Evolutionary conservation across 2,329 filamentous ascomycete species (phyloP).

Genomic region (Aspergillus texensis): DNA sequence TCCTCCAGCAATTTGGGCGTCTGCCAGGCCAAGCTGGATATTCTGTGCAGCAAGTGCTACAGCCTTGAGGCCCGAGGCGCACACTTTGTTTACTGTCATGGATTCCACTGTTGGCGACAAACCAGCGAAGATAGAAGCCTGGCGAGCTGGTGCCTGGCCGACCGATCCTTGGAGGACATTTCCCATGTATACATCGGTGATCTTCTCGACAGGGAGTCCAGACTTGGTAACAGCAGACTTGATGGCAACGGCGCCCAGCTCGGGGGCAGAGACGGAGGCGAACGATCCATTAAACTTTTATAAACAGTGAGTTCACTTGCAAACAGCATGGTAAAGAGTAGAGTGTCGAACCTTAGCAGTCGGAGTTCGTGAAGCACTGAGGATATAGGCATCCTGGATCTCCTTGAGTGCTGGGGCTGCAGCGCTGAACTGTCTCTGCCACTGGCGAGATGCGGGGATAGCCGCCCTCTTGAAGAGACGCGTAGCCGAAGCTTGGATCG

Average conservation of each 20-base stretch:
- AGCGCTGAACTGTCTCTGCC: conserved; percentile 56
- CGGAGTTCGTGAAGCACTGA: conserved; percentile 86
- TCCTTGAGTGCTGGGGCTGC: conserved; percentile 59
- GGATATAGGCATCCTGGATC: conserved; percentile 88
- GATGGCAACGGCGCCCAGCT: conserved; percentile 87
- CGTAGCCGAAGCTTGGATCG: conserved; percentile 29
- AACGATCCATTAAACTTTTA: conserved; percentile 90
- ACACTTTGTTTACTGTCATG: conserved; percentile 96
- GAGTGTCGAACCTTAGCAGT: conserved; percentile 71
- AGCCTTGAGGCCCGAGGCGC: conserved; percentile 91
- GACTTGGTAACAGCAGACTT: conserved; percentile 88
- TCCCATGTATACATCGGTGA: conserved; percentile 96
- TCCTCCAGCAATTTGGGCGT: conserved; percentile 88
- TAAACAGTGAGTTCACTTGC: conserved; percentile 5
- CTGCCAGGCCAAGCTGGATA: conserved; percentile 86
- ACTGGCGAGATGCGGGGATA: conserved; percentile 49
- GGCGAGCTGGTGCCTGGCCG: conserved; percentile 88
- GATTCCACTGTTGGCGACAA: conserved; percentile 81
- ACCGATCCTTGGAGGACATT: conserved; percentile 84
- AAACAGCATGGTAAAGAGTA: background rate
- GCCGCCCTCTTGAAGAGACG: conserved; percentile 30
- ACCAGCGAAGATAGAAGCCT: conserved; percentile 86
- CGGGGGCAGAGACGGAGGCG: conserved; percentile 77
- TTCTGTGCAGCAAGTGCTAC: conserved; percentile 89
- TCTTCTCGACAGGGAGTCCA: conserved; percentile 74